Evolutionary conservation across 768 basidiomycete species (phyloP).

Genomic region (Calocybe indica): DNA sequence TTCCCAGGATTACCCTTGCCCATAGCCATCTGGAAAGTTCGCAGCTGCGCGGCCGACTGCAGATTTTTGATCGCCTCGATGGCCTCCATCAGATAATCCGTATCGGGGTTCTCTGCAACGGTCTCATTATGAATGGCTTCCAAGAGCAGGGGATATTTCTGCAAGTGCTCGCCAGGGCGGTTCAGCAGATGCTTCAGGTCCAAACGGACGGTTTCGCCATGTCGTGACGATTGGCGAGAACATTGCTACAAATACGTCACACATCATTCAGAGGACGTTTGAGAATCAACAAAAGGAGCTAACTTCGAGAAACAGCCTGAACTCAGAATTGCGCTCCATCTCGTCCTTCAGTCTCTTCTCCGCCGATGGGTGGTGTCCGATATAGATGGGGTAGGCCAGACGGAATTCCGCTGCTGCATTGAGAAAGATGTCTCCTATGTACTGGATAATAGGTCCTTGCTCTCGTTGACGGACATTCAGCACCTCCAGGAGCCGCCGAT

Average conservation of each 20-base stretch:
- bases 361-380: slow-evolving; percentile 78
- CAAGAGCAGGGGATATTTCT: slow-evolving; percentile 78
- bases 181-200: slow-evolving; percentile 79
- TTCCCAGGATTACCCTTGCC: slow-evolving; percentile 73
- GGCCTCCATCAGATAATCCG: slow-evolving; percentile 78
- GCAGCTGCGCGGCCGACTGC: slow-evolving; percentile 73
- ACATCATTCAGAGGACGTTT: background rate
- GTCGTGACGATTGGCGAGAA: slow-evolving; percentile 29
- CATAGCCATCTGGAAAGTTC: slow-evolving; percentile 90
- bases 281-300: slow-evolving; percentile 12
- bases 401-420: slow-evolving; percentile 85
- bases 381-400: slow-evolving; percentile 78
- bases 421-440: slow-evolving; percentile 87
- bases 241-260: slow-evolving; percentile 29
- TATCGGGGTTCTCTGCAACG: slow-evolving; percentile 72
- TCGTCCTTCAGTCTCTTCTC: slow-evolving; percentile 88
- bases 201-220: slow-evolving; percentile 33
- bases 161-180: slow-evolving; percentile 75
- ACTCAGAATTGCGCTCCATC: slow-evolving; percentile 71
- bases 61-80: slow-evolving; percentile 79
- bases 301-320: slow-evolving; percentile 85
- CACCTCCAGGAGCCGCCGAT: slow-evolving; percentile 75
- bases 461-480: slow-evolving; percentile 85
- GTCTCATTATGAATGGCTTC: slow-evolving; percentile 87
- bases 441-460: slow-evolving; percentile 74